Evolutionary conservation across 179 eudicot species (phyloP), one percentile per base, ranked within the genome.

Genomic region (Silene noctiflora): DNA sequence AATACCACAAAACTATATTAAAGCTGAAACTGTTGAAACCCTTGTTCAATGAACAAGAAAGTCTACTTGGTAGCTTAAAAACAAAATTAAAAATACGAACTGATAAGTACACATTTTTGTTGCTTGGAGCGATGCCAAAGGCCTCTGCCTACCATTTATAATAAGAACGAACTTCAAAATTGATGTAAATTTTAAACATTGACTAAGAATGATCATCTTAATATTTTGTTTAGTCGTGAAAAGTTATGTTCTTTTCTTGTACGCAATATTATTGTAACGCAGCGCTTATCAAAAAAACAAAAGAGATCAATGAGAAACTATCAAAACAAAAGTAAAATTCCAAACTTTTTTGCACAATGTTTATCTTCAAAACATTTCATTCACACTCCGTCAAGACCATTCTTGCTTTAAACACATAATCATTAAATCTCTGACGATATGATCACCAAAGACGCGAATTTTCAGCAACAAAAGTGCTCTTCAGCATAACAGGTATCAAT

Each of bases 371-470:
- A 20, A 39, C 29, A 60, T 61, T 21, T 61, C 29, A 24, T 22
- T 61, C 27, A 61, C 0, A 51, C 12, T 14, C 3, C 33, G 33
- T 29, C 33, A 29, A 5, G 39, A 5, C n/a, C 58, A 51, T 51
- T 51, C 17, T 51, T 51, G 17, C n/a, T n/a, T 19, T 22, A 59
- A 59, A 7, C 20, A 59, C 24, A 58, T 20, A 20, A 59, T n/a
- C 63, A 59, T 20, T 19, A 59, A n/a, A 59, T 20, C 12, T 20
- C 25, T 6, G 24, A 21, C 8, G 24, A 66, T 31, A n/a, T 33
- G 14, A 67, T 67, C 46, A 67, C 31, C n/a, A 70, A 70, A 71
- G 22, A 25, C 61, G 14, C 24, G 42, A 71, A 71, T 62, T 51
- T 71, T 71, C 17, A 13, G 14, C 19, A 24, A 16, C 42, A 24